A percentile compares a stretch with the other conserved stretches of the same genome.
Evolutionary conservation across 768 basidiomycete genomes (phyloP).

Genomic region (Hygrophoropsis aurantiaca): DNA sequence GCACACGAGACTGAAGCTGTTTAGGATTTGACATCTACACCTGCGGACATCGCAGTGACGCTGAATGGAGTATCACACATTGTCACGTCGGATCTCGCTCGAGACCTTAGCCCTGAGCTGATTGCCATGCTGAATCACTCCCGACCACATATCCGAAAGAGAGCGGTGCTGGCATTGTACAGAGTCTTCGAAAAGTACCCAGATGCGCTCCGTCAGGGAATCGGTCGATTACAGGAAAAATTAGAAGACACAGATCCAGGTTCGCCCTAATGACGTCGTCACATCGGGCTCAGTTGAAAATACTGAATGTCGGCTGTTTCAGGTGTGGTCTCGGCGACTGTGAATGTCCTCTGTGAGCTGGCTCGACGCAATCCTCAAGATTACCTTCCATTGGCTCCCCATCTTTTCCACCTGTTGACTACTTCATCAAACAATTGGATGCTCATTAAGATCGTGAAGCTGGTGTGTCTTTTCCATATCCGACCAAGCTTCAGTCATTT

Average conservation of each 20-base stretch:
- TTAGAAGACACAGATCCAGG: constrained; percentile 77
- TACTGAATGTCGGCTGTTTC: constrained; percentile 1
- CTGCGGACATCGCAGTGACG: constrained; percentile 72
- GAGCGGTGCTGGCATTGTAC: constrained; percentile 83
- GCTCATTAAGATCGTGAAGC: constrained; percentile 97
- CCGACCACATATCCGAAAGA: constrained; percentile 82
- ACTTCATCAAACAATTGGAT: constrained; percentile 99
- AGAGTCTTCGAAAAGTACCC: constrained; percentile 82
- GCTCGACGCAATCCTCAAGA: constrained; percentile 76
- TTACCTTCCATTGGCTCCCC: constrained; percentile 86
- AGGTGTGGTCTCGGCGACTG: constrained; percentile 93
- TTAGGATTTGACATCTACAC: constrained; percentile 79
- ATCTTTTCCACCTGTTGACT: constrained; percentile 89
- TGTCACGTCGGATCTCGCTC: constrained; percentile 83
- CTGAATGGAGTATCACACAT: constrained; percentile 84
- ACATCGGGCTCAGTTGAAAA: constrained; percentile 1
- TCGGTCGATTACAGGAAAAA: constrained; percentile 73
- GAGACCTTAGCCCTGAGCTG: constrained; percentile 85
- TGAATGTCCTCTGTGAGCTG: constrained; percentile 93
- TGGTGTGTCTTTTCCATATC: constrained; percentile 47
- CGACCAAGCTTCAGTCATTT: neutral
- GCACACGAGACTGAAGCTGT: constrained; percentile 7
- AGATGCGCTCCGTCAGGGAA: constrained; percentile 65
- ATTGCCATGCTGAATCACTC: constrained; percentile 89
- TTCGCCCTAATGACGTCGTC: constrained; percentile 22